Evolutionary conservation across 83 land plant genomes (phyloP), one percentile per base, ranked within the genome.

Genomic region (Picea mariana): DNA sequence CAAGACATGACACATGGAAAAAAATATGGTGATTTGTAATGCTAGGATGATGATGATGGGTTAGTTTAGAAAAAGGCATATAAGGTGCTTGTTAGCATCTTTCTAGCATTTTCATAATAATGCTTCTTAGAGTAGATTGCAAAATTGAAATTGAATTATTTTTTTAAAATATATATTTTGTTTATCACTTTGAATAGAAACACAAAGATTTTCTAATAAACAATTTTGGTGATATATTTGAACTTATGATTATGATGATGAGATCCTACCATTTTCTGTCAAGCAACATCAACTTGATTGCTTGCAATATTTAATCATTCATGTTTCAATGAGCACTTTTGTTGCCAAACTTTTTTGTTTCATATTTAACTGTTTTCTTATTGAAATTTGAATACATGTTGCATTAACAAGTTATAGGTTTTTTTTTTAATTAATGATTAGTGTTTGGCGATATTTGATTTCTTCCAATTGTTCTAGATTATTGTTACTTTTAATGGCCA

Each of bases 61-160:
- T 18, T 89, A 21, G 90, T 95, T 62, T 98, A 97, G 86, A 97
- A 92, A 77, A 97, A 95, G 81, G 95, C 95, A 3, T 97, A 97
- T 79, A 97, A 95, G 86, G 93, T 92, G 66, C 90, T 97, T 8
- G 94, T 97, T 62, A 80, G 90, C 76, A 88, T 95, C 62, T 88
- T 93, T 67, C 18, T 68, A 18, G 27, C 4, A 23, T 20, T 68
- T 12, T 60, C 65, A 23, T 58, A 24, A 4, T 18, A n/a, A 44
- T 73, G 26, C 21, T 9, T 73, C 11, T 44, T 7, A 73, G 77
- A 73, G 8, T n/a, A 42, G 58, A 44, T 9, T n/a, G 9, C 8
- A 42, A n/a, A 17, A 15, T 44, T 72, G 55, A 72, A 72, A 17
- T 34, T 16, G 40, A 69, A 11, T 52, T 1, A 7, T 17, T 15